Evolutionary conservation across 257 asterid genomes (phyloP).

Genomic region (Plectranthus barbatus): DNA sequence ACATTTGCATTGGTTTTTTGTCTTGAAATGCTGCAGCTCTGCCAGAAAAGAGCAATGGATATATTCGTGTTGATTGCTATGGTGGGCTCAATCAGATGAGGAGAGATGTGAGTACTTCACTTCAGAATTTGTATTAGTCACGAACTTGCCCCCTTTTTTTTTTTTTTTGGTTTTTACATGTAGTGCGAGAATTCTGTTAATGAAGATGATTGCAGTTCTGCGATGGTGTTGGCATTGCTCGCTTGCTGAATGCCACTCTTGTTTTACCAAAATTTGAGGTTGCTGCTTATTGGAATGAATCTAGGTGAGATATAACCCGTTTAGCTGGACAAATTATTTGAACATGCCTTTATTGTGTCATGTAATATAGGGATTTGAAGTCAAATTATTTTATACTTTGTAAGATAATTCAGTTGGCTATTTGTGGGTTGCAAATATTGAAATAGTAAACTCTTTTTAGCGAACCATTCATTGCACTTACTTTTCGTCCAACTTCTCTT

Average conservation of each 20-base stretch:
- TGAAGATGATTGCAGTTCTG: slow-evolving; percentile 55
- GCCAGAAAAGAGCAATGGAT: slow-evolving; percentile 74
- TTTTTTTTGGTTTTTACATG: background rate
- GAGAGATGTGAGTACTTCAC: slow-evolving; percentile 73
- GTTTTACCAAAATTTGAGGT: slow-evolving; percentile 91
- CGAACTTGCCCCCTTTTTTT: background rate
- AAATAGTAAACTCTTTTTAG: background rate
- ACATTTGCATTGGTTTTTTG: slow-evolving; percentile 82
- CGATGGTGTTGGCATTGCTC: slow-evolving; percentile 97
- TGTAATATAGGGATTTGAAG: background rate
- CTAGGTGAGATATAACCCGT: slow-evolving; percentile 42
- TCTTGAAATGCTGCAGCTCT: slow-evolving; percentile 98
- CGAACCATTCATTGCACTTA: background rate
- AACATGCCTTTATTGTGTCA: background rate
- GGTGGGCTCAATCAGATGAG: slow-evolving; percentile 99
- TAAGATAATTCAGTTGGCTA: background rate
- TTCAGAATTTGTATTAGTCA: background rate
- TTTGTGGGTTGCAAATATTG: background rate
- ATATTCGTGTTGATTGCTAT: slow-evolving; percentile 92
- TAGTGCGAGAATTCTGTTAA: background rate
- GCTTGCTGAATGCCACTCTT: slow-evolving; percentile 91
- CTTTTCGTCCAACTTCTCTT: background rate
- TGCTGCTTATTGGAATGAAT: slow-evolving; percentile 98
- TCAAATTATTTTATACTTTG: background rate
- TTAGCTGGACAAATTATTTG: background rate